Percentiles rank a stretch among this genome's conserved stretches.
These are phyloP conservation scores for Lenzites betulinus DNA, from an alignment of 768 basidiomycete genomes.

Conservation along the genomic window DNA sequence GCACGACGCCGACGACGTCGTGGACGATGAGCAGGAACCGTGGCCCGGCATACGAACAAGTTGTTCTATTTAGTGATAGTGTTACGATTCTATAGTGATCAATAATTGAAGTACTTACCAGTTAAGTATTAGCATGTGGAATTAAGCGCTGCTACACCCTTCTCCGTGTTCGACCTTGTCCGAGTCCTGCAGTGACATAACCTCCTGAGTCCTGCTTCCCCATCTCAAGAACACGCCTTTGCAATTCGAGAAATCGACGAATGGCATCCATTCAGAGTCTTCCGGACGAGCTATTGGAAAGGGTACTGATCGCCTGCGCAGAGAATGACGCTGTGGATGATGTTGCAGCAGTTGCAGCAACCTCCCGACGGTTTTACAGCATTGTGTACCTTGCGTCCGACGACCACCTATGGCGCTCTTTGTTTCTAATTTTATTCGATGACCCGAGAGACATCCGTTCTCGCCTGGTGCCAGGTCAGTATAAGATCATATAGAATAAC, in stretches of 20 bases:
- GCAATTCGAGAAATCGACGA: no score
- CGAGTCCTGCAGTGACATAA: no score
- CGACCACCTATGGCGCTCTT: not conserved
- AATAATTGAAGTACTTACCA: no score
- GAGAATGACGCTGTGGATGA: not conserved
- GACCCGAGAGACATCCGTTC: not conserved
- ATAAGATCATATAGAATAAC: no score
- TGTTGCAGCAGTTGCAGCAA: not conserved
- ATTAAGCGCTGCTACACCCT: no score
- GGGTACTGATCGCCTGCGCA: not conserved
- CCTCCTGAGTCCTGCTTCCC: no score
- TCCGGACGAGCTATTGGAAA: not conserved
- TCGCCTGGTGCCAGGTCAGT: not conserved
- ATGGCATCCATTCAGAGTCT: not conserved
- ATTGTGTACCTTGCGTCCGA: not conserved
- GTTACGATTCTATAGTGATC: no score
- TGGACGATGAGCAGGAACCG: not conserved
- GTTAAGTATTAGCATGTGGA: no score
- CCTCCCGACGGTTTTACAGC: not conserved
- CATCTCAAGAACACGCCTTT: no score
- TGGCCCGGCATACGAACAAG: no score
- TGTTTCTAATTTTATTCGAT: not conserved
- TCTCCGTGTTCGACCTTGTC: no score
- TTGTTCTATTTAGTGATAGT: no score
- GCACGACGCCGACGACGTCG: slow-evolving; percentile 1